These are phyloP conservation scores for Dioscorea cayenensis DNA, from an alignment of 116 monocot species.

Conservation along the genomic window DNA sequence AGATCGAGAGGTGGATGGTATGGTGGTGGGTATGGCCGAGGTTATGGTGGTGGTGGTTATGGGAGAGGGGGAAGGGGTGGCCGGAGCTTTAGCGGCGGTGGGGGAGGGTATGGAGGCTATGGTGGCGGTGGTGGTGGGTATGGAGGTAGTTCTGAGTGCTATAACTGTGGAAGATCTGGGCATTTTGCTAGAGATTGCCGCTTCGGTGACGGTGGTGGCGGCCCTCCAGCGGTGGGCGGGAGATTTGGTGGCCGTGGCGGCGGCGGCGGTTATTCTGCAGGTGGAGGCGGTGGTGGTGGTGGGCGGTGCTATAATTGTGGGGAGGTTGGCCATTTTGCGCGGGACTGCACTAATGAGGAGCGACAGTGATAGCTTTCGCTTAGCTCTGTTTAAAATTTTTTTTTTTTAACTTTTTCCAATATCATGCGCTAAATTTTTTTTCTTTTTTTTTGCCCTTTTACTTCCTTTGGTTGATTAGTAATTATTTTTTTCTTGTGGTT, in stretches of 20 bases:
- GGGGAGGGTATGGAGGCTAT: conserved; percentile 1
- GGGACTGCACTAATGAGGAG: conserved; percentile 15
- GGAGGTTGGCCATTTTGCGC: conserved; percentile 7
- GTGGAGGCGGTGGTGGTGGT: neutral
- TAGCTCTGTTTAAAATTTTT: neutral
- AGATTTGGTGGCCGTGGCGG: neutral
- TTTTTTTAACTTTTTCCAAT: neutral
- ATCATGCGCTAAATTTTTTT: neutral
- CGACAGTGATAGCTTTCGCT: neutral
- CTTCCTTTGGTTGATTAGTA: no score
- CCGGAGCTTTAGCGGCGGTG: neutral
- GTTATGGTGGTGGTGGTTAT: neutral
- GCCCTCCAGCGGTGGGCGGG: no score
- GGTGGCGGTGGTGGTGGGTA: conserved; percentile 3
- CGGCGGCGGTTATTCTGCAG: neutral
- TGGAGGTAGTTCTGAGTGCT: conserved; percentile 1
- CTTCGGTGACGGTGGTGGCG: neutral
- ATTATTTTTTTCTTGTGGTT: no score
- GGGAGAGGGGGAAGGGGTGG: conserved; percentile 3
- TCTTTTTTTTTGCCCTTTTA: neutral
- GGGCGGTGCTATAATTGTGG: conserved; percentile 18
- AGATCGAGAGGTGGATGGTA: neutral
- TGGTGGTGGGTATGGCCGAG: neutral
- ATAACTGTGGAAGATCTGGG: conserved; percentile 15
- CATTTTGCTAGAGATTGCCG: conserved; percentile 18